These are phyloP conservation scores for Hygrophila difformis DNA, from an alignment of 257 asterid species.

Conservation along the genomic window DNA sequence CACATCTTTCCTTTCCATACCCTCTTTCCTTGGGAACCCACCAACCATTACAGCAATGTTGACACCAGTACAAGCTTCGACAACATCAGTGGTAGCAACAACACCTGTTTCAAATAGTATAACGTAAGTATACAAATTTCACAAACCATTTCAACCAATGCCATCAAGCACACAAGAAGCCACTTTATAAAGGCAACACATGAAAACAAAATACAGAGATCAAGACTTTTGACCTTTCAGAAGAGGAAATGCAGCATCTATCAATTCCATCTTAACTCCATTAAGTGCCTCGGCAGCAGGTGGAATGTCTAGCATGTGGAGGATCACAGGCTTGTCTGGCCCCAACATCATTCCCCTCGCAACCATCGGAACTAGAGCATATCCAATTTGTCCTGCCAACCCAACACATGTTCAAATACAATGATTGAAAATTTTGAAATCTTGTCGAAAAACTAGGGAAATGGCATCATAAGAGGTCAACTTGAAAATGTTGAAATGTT, in stretches of 20 bases:
- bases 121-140: not conserved
- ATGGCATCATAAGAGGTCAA: not conserved
- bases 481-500: not conserved
- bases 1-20: constrained; percentile 94
- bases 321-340: constrained; percentile 78
- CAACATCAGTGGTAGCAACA: constrained; percentile 83
- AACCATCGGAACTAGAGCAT: constrained; percentile 88
- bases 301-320: constrained; percentile 87
- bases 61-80: constrained; percentile 84
- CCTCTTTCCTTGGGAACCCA: constrained; percentile 96
- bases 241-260: constrained; percentile 87
- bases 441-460: not conserved
- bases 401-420: not conserved
- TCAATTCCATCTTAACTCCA: constrained; percentile 89
- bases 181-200: not conserved
- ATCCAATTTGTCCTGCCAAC: constrained; percentile 81
- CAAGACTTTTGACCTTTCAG: constrained; percentile 52
- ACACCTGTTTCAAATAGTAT: constrained; percentile 47
- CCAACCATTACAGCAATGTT: constrained; percentile 88
- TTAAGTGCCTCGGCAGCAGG: constrained; percentile 84
- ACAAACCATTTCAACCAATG: not conserved
- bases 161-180: not conserved
- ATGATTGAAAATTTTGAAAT: not conserved
- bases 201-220: not conserved
- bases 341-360: constrained; percentile 96